These are phyloP conservation scores for Osmozyma mogii DNA, from an alignment of 805 yeast species.

Conservation along the genomic window DNA sequence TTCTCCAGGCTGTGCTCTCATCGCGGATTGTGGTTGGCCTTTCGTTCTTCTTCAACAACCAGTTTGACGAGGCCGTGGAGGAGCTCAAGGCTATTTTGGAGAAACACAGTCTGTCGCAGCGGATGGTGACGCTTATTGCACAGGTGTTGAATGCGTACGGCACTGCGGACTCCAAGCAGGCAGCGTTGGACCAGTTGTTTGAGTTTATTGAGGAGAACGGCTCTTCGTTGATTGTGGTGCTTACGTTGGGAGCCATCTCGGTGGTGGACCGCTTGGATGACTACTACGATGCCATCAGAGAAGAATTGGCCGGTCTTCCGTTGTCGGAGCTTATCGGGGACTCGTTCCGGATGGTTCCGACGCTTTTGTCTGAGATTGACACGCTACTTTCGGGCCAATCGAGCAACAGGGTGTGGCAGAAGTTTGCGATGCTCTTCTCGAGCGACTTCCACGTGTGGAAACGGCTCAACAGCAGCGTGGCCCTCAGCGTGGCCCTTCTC, in stretches of 20 bases:
- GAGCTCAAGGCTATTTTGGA: conserved; percentile 58
- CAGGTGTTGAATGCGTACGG: conserved; percentile 74
- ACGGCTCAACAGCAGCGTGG: conserved; percentile 46
- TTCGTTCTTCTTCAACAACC: conserved; percentile 52
- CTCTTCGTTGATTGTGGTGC: conserved; percentile 54
- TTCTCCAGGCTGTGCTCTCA: conserved; percentile 38
- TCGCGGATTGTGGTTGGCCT: conserved; percentile 67
- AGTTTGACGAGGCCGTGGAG: conserved; percentile 58
- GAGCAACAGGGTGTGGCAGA: conserved; percentile 47
- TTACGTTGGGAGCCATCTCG: conserved; percentile 75
- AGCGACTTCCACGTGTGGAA: conserved; percentile 63
- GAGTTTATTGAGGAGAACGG: conserved; percentile 57
- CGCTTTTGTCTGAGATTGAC: conserved; percentile 42
- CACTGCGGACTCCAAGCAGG: conserved; percentile 69
- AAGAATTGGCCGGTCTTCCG: conserved; percentile 52
- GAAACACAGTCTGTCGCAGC: conserved; percentile 47
- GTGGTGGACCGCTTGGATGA: conserved; percentile 53
- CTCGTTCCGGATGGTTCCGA: conserved; percentile 47
- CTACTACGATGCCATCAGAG: conserved; percentile 55
- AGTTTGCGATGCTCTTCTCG: conserved; percentile 70
- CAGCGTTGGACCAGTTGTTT: conserved; percentile 79
- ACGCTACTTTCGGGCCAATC: background rate
- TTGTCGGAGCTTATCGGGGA: conserved; percentile 44
- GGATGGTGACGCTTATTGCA: conserved; percentile 64
- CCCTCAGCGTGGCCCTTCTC: conserved; percentile 49